A percentile compares a stretch with the other conserved stretches of the same genome.
These are phyloP conservation scores for Phytopythium oedochilum DNA, from an alignment of 352 stramenopile genomes.

Conservation along the genomic window DNA sequence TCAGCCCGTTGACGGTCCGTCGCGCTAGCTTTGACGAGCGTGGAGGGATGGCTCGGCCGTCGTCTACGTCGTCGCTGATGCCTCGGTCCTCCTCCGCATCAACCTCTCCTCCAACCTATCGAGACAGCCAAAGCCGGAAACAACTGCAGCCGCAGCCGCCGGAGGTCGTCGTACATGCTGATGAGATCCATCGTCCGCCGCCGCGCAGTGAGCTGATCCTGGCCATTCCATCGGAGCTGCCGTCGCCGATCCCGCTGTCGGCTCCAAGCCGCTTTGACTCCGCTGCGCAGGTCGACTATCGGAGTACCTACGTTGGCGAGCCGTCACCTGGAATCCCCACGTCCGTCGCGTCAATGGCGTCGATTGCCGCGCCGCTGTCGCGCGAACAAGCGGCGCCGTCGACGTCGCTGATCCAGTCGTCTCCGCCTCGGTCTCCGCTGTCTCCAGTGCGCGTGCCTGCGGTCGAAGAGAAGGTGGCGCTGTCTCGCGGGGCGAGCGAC, in stretches of 20 bases:
- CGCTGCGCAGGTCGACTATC: constrained; percentile 21
- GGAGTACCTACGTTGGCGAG: constrained; percentile 34
- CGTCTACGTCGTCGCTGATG: neutral
- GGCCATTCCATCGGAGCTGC: constrained; percentile 45
- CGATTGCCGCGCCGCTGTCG: constrained; percentile 3
- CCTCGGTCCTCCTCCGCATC: neutral
- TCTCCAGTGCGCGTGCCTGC: neutral
- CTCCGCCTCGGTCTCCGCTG: neutral
- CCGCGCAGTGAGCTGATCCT: constrained; percentile 70
- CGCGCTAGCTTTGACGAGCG: neutral
- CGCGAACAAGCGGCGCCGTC: constrained; percentile 2
- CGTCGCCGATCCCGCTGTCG: constrained; percentile 18
- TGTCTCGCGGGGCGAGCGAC: neutral
- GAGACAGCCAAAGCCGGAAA: neutral
- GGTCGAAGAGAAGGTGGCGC: constrained; percentile 1
- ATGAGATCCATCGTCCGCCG: constrained; percentile 11
- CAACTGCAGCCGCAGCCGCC: neutral
- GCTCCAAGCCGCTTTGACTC: constrained; percentile 16
- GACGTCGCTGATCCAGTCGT: neutral
- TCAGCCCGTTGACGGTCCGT: no score
- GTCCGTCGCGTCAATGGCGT: constrained; percentile 20
- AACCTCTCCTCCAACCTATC: neutral
- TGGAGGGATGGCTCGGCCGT: neutral
- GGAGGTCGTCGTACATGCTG: neutral
- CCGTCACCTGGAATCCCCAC: constrained; percentile 32